These are phyloP conservation scores for Lipomyces sp. DNA, from an alignment of 805 yeast species.

Conservation along the genomic window DNA sequence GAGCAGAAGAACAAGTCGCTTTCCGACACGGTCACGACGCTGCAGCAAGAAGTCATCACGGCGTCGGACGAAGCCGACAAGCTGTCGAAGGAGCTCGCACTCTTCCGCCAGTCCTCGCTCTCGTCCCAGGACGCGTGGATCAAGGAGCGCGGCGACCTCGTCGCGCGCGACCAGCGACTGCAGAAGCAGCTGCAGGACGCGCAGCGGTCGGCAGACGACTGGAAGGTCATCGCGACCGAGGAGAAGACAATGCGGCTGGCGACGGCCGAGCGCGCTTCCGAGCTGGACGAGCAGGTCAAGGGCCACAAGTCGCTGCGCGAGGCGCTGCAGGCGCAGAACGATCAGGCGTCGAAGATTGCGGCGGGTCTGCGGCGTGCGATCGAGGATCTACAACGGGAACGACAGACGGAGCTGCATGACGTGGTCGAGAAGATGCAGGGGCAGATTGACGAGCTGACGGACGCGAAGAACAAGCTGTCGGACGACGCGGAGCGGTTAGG, in stretches of 20 bases:
- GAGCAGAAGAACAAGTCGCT: constrained; percentile 39
- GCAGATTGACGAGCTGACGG: constrained; percentile 20
- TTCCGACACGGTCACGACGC: constrained; percentile 37
- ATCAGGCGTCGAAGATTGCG: constrained; percentile 24
- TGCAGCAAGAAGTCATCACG: constrained; percentile 42
- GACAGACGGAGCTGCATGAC: constrained; percentile 36
- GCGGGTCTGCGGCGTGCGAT: constrained; percentile 38
- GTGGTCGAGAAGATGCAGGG: constrained; percentile 35
- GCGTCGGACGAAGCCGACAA: constrained; percentile 34
- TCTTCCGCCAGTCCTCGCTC: constrained; percentile 28
- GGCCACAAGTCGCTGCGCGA: constrained; percentile 29
- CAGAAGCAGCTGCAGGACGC: constrained; percentile 29
- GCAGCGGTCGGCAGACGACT: constrained; percentile 32
- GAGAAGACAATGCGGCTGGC: constrained; percentile 34
- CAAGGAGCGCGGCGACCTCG: constrained; percentile 28
- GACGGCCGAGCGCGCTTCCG: constrained; percentile 29
- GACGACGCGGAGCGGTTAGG: constrained; percentile 27
- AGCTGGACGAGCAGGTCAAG: constrained; percentile 36
- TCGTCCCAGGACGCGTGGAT: constrained; percentile 31
- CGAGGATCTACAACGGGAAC: constrained; percentile 27
- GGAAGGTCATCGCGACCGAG: constrained; percentile 39
- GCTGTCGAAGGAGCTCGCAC: constrained; percentile 34
- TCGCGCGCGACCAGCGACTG: constrained; percentile 17
- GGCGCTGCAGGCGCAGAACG: constrained; percentile 4
- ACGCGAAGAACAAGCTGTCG: constrained; percentile 35